These are phyloP conservation scores for Epichloe sibirici DNA, from an alignment of 2,329 filamentous ascomycete genomes.

Conservation along the genomic window DNA sequence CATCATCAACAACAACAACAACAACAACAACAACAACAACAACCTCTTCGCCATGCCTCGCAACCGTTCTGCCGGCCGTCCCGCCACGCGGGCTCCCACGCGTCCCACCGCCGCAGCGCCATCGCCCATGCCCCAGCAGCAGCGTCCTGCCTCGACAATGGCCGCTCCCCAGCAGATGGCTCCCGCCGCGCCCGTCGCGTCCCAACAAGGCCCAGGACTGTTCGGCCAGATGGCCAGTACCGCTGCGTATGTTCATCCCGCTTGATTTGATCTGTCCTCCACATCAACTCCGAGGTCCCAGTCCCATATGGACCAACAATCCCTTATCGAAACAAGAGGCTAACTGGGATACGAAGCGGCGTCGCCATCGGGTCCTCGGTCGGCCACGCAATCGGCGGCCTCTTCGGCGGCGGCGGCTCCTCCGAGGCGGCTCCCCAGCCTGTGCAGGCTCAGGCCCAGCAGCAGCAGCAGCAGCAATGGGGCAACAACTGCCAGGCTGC, in stretches of 20 bases:
- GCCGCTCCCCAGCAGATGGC: conserved; percentile 39
- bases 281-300: not conserved
- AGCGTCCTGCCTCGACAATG: conserved; percentile 59
- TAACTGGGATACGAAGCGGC: conserved; percentile 47
- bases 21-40: conserved; percentile 7
- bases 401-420: conserved; percentile 65
- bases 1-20: conserved; percentile 6
- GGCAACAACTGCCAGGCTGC: conserved; percentile 63
- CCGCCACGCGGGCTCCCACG: conserved; percentile 26
- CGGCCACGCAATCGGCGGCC: conserved; percentile 83
- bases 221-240: conserved; percentile 97
- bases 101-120: conserved; percentile 54
- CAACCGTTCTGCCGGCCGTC: conserved; percentile 54
- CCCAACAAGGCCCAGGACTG: conserved; percentile 66
- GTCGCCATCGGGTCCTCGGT: conserved; percentile 92
- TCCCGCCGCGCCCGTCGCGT: conserved; percentile 28
- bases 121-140: conserved; percentile 47
- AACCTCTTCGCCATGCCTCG: conserved; percentile 54
- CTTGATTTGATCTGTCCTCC: not conserved
- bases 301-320: too few relatives aligned
- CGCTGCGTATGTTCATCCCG: conserved; percentile 66
- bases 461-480: conserved; percentile 43
- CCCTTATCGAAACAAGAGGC: not conserved
- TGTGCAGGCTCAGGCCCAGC: conserved; percentile 35
- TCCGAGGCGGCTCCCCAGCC: conserved; percentile 38